Percentiles rank a stretch among this genome's conserved stretches.
These are phyloP conservation scores for Orbilia quercus DNA, from an alignment of 2,329 filamentous ascomycete species.

Conservation along the genomic window DNA sequence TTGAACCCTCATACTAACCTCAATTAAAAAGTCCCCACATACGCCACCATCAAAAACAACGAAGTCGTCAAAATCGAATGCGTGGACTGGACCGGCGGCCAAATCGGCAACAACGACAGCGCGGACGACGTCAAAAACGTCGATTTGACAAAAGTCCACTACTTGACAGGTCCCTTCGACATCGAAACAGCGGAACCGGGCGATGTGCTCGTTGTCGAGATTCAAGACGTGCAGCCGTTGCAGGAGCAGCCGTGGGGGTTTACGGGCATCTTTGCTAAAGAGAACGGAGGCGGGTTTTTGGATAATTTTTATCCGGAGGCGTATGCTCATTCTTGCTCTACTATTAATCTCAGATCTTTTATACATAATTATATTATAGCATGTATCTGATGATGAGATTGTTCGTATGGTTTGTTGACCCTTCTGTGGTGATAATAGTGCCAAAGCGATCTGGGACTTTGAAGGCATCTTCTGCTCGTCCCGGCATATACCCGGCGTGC, in stretches of 20 bases:
- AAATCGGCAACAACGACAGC: conserved; percentile 87
- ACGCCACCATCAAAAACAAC: conserved; percentile 78
- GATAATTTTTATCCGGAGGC: conserved; percentile 87
- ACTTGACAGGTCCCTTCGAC: conserved; percentile 89
- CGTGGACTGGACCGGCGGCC: conserved; percentile 81
- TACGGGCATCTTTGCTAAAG: conserved; percentile 80
- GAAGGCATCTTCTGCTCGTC: conserved; percentile 84
- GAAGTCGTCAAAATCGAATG: conserved; percentile 96
- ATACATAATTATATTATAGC: too few species aligned
- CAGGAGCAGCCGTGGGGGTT: conserved; percentile 90
- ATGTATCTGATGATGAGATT: too few species aligned
- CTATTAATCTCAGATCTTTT: too few species aligned
- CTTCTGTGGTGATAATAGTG: too few species aligned
- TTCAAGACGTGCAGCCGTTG: conserved; percentile 91
- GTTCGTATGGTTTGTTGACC: too few species aligned
- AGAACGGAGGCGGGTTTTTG: conserved; percentile 88
- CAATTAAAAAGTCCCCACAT: conserved; percentile 73
- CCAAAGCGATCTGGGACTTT: conserved; percentile 81
- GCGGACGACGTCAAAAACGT: conserved; percentile 89
- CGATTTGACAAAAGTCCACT: conserved; percentile 85
- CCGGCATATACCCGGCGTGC: conserved; percentile 85
- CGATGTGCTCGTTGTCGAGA: conserved; percentile 86
- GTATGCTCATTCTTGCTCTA: conserved; percentile 69
- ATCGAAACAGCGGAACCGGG: conserved; percentile 85
- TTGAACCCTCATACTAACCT: conserved; percentile 8